phyloP scores from a whole-genome alignment of 2,329 filamentous ascomycete genomes.

The Aspergillus japonicus region DNA sequence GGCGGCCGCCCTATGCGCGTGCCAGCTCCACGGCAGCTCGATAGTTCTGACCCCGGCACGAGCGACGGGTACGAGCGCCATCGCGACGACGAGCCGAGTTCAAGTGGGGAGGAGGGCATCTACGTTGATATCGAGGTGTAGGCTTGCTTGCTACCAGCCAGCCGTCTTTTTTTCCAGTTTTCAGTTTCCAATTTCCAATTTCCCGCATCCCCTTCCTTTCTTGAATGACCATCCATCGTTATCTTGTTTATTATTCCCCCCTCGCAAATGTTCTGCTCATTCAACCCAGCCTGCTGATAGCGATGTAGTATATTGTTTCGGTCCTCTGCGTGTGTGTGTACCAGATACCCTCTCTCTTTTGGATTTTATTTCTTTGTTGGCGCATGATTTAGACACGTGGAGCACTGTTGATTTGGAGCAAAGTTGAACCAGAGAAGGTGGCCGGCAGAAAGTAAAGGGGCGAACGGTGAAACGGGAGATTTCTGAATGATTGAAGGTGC shows the following conservation, averaged over 20 bases:
- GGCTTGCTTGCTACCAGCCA: not conserved
- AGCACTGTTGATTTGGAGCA: too few relatives aligned
- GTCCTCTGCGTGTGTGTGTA: not conserved
- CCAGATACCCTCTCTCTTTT: not conserved
- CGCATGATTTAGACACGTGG: not conserved
- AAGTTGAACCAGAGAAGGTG: too few relatives aligned
- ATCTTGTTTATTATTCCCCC: not conserved
- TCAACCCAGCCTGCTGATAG: not conserved
- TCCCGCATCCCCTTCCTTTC: not conserved
- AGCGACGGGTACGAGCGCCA: conserved; percentile 18
- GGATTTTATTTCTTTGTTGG: not conserved
- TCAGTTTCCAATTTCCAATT: not conserved
- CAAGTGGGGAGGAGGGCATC: conserved; percentile 40
- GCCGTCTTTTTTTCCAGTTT: not conserved
- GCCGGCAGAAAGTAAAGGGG: too few relatives aligned
- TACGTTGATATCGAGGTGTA: conserved; percentile 41
- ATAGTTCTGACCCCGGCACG: conserved; percentile 8
- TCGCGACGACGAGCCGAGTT: conserved; percentile 34
- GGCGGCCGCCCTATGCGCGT: conserved; percentile 11
- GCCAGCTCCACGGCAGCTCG: conserved; percentile 5
- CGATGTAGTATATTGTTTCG: not conserved
- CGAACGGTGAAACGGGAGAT: too few relatives aligned
- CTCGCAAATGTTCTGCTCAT: not conserved
- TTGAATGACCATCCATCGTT: not conserved
- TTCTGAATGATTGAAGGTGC: too few relatives aligned